These are phyloP conservation scores for Eucalyptus regnans DNA, from an alignment of 345 rosid species.

Conservation along the genomic window DNA sequence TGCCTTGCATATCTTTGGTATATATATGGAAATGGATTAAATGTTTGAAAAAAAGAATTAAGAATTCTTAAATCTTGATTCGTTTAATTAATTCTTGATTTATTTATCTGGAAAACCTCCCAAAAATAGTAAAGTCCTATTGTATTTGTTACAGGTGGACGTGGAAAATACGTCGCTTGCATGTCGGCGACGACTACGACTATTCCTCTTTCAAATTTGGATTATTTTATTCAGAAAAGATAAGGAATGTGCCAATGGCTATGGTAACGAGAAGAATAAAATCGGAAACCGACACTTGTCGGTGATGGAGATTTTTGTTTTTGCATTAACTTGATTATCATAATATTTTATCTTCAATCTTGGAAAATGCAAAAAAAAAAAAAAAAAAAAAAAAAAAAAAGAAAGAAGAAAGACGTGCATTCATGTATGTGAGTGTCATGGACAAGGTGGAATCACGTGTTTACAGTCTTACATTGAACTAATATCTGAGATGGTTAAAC, in stretches of 20 bases:
- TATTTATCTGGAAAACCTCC: neutral
- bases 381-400: rapidly evolving
- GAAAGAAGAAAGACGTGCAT: neutral
- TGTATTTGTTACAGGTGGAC: neutral
- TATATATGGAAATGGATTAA: no score
- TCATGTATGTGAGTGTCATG: neutral
- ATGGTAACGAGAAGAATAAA: neutral
- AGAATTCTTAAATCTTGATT: neutral
- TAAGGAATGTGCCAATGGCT: neutral
- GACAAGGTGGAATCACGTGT: neutral
- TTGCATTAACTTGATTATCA: neutral
- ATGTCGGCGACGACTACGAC: neutral
- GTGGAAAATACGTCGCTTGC: neutral
- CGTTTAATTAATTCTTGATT: neutral
- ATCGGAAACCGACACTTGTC: neutral
- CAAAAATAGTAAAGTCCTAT: neutral
- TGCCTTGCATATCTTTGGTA: no score
- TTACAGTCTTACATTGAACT: neutral
- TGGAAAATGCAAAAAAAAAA: rapidly evolving
- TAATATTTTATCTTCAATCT: neutral
- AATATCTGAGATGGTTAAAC: neutral
- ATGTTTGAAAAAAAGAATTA: neutral
- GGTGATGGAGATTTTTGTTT: neutral
- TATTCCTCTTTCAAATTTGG: neutral
- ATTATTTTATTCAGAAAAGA: neutral